Conservation (phyloP, 768 basidiomycete species). For the Kwoniella newhampshirensis region DNA sequence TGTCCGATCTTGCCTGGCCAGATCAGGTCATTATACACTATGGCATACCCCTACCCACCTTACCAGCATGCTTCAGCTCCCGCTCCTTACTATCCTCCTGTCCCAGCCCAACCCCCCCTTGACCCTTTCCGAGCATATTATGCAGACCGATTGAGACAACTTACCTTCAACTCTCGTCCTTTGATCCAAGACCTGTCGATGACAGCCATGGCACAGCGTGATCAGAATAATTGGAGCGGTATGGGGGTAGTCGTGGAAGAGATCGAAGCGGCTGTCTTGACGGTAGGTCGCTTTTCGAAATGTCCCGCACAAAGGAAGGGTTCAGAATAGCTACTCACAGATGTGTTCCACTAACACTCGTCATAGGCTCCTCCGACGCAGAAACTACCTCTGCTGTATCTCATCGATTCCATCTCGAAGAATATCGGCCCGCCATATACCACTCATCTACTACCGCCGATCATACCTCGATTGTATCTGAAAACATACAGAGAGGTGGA, state of each 20-base stretch:
- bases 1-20: no score
- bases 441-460: slow-evolving; percentile 68
- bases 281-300: slow-evolving; percentile 29
- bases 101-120: slow-evolving; percentile 17
- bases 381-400: slow-evolving; percentile 90
- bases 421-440: slow-evolving; percentile 93
- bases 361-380: slow-evolving; percentile 79
- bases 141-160: slow-evolving; percentile 52
- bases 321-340: neutral
- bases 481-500: slow-evolving; percentile 86
- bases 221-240: slow-evolving; percentile 43
- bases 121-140: slow-evolving; percentile 46
- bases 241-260: slow-evolving; percentile 47
- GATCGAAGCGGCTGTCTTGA: slow-evolving; percentile 40
- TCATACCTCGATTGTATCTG: slow-evolving; percentile 80
- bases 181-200: slow-evolving; percentile 90
- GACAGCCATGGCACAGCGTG: slow-evolving; percentile 60
- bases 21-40: no score
- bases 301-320: neutral
- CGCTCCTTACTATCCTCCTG: slow-evolving; percentile 6
- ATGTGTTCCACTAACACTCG: slow-evolving; percentile 31
- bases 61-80: no score
- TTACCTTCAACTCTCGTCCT: slow-evolving; percentile 91
- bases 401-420: slow-evolving; percentile 95
- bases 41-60: no score